phyloP scores from a whole-genome alignment of 2,329 filamentous ascomycete species.

The Trichoderma sp. region DNA sequence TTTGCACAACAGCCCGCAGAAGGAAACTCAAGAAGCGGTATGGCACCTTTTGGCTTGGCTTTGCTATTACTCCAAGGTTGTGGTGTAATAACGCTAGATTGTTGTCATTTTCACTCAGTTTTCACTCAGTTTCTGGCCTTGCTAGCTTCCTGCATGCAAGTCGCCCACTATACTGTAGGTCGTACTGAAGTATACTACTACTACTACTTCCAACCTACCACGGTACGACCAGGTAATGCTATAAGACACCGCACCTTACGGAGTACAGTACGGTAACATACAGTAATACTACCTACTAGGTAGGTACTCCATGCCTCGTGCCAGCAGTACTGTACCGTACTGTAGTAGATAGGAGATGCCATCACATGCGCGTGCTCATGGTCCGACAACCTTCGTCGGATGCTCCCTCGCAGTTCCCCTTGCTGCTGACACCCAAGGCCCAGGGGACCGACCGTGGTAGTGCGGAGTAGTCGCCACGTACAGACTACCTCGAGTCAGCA shows the following conservation, averaged over 20 bases:
- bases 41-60: background rate
- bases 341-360: background rate
- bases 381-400: background rate
- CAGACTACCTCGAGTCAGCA: background rate
- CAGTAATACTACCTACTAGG: too few relatives aligned
- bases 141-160: background rate
- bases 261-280: background rate
- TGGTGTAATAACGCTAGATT: too few relatives aligned
- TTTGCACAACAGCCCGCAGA: background rate
- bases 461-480: background rate
- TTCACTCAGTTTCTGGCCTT: background rate
- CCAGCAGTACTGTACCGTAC: background rate
- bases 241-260: too few relatives aligned
- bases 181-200: too few relatives aligned
- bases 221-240: too few relatives aligned
- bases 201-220: too few relatives aligned
- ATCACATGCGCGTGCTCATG: conserved; percentile 6
- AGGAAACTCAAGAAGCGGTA: background rate
- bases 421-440: background rate
- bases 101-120: background rate
- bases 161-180: too few relatives aligned
- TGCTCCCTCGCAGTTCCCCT: conserved; percentile 6
- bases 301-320: too few relatives aligned
- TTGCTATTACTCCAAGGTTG: background rate
- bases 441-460: background rate